A percentile compares a stretch with the other conserved stretches of the same genome.
Conservation (phyloP, 2,329 filamentous ascomycete species). For the Aspergillus uvarum region DNA sequence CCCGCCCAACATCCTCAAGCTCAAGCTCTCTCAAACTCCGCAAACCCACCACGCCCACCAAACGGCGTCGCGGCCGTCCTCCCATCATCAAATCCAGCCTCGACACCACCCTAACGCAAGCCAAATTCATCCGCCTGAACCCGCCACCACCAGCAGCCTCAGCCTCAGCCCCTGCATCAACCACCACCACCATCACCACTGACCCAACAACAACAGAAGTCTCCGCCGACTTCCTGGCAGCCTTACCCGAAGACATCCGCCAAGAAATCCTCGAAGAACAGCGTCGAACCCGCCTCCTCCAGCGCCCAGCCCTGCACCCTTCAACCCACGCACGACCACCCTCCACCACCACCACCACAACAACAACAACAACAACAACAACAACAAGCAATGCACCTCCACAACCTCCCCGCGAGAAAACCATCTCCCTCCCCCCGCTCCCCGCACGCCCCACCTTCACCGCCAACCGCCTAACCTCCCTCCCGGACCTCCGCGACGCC, state of each 20-base stretch:
- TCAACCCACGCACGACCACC: constrained; percentile 20
- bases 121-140: constrained; percentile 62
- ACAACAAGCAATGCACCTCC: constrained; percentile 21
- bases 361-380: too few relatives aligned
- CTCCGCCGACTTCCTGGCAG: constrained; percentile 73
- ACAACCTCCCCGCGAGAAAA: constrained; percentile 25
- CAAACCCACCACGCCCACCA: constrained; percentile 64
- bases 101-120: constrained; percentile 66
- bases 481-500: constrained; percentile 69
- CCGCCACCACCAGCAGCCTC: constrained; percentile 13
- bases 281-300: constrained; percentile 59
- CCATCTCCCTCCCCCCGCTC: constrained; percentile 47
- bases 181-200: constrained; percentile 17
- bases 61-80: constrained; percentile 58
- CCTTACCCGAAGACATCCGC: constrained; percentile 77
- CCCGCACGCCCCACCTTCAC: constrained; percentile 62
- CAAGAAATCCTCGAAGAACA: constrained; percentile 77
- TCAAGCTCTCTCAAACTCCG: constrained; percentile 53
- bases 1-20: constrained; percentile 27
- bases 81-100: constrained; percentile 55
- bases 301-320: constrained; percentile 53
- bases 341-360: not conserved
- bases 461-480: constrained; percentile 52
- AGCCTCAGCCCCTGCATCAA: constrained; percentile 15
- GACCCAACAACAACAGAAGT: constrained; percentile 42